These are phyloP conservation scores for Cubamyces lactineus DNA, from an alignment of 768 basidiomycete genomes.

Conservation along the genomic window DNA sequence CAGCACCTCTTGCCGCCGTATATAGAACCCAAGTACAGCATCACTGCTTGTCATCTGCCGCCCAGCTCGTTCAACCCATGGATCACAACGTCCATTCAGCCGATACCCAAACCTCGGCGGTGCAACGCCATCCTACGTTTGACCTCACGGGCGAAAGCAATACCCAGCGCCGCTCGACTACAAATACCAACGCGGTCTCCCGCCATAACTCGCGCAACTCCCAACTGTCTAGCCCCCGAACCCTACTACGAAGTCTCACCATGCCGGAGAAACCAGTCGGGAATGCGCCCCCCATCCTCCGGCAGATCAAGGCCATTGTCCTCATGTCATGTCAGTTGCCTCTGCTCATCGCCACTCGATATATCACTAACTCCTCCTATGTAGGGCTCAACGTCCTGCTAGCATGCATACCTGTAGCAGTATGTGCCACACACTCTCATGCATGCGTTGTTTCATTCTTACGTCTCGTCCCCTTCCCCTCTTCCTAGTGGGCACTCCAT, in stretches of 20 bases:
- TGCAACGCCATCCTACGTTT: conserved; percentile 13
- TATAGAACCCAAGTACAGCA: conserved; percentile 4
- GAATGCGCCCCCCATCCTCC: conserved; percentile 45
- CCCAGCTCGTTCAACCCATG: neutral
- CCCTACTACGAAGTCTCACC: conserved; percentile 13
- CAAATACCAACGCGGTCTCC: conserved; percentile 16
- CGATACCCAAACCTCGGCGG: conserved; percentile 16
- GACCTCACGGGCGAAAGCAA: neutral
- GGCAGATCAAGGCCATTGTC: conserved; percentile 58
- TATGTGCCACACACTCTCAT: conserved; percentile 33
- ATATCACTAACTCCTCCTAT: conserved; percentile 3
- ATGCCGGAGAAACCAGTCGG: conserved; percentile 38
- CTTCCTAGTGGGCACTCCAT: conserved; percentile 68
- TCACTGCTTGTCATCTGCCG: neutral
- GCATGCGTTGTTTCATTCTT: neutral
- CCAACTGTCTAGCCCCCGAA: neutral
- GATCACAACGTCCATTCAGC: conserved; percentile 14
- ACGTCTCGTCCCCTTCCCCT: neutral
- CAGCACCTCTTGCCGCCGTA: neutral
- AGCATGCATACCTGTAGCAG: conserved; percentile 73
- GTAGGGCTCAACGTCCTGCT: conserved; percentile 74
- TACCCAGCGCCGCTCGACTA: conserved; percentile 10
- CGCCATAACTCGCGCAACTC: conserved; percentile 10
- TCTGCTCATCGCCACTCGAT: neutral
- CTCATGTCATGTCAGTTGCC: conserved; percentile 55